These are phyloP conservation scores for Penicillium sp. DNA, from an alignment of 2,329 filamentous ascomycete genomes.

Conservation along the genomic window DNA sequence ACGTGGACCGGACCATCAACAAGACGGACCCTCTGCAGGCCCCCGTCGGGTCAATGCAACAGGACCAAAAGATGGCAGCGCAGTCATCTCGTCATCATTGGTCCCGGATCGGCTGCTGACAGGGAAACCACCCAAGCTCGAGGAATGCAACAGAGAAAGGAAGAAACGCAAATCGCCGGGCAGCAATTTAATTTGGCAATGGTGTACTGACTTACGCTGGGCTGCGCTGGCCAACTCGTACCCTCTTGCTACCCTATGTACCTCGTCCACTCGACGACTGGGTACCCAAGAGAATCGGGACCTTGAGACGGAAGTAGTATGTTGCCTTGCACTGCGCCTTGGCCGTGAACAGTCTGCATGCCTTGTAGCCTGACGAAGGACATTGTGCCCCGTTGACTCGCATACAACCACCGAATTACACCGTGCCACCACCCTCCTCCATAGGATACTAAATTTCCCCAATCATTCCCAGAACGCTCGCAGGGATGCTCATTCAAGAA, in stretches of 20 bases:
- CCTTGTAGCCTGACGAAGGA: constrained; percentile 26
- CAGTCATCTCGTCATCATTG: constrained; percentile 19
- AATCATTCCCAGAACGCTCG: background rate
- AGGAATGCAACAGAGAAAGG: background rate
- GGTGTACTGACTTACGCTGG: background rate
- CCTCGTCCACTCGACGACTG: background rate
- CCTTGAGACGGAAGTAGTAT: background rate
- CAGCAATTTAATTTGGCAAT: constrained; percentile 9
- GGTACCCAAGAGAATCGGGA: background rate
- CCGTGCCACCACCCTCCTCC: constrained; percentile 24
- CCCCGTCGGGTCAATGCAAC: constrained; percentile 15
- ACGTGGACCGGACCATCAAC: constrained; percentile 12
- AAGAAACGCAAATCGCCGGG: constrained; percentile 6
- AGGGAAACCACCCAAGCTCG: constrained; percentile 11
- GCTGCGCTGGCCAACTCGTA: background rate
- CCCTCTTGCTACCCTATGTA: background rate
- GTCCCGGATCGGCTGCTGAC: constrained; percentile 22
- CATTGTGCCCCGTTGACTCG: constrained; percentile 23
- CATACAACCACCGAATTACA: constrained; percentile 23
- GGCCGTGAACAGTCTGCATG: constrained; percentile 18
- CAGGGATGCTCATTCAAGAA: constrained; percentile 5
- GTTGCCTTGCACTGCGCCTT: constrained; percentile 7
- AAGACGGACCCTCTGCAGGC: constrained; percentile 12
- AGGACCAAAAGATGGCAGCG: constrained; percentile 6
- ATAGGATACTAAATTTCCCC: background rate